phyloP scores from a whole-genome alignment of 148 eudicot species.

The Simmondsia chinensis region DNA sequence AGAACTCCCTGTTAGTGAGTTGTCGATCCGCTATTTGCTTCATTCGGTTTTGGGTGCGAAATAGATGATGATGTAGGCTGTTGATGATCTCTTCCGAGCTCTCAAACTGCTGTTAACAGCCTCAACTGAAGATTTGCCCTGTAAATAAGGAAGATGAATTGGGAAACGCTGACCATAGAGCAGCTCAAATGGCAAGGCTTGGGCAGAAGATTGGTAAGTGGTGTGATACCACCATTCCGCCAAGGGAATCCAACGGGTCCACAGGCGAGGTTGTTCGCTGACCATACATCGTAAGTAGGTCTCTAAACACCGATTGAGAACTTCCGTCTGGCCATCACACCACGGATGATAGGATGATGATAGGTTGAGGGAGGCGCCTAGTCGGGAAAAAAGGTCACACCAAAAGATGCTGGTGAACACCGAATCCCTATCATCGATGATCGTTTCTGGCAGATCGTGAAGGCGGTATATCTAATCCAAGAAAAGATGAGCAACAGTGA shows the following conservation, averaged over 20 bases:
- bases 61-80: too few species aligned
- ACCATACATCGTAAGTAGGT: slow-evolving; percentile 1
- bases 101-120: slow-evolving; percentile 15
- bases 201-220: not conserved
- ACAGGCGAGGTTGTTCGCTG: not conserved
- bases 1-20: too few species aligned
- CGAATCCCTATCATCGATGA: not conserved
- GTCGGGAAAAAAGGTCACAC: not conserved
- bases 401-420: not conserved
- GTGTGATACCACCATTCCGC: slow-evolving; percentile 7
- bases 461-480: too few species aligned
- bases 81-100: too few species aligned
- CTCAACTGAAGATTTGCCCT: not conserved
- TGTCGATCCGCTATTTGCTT: too few species aligned
- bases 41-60: too few species aligned
- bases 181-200: not conserved
- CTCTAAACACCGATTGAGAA: slow-evolving; percentile 5
- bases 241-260: not conserved
- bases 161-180: not conserved
- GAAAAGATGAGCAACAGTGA: too few species aligned
- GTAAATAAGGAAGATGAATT: not conserved
- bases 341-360: too few species aligned
- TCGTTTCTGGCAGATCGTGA: too few species aligned
- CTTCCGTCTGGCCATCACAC: too few species aligned
- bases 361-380: not conserved